Percentiles rank a stretch among this genome's conserved stretches.
Evolutionary conservation across 768 basidiomycete genomes (phyloP).

Genomic region (Hydnomerulius pinastri): DNA sequence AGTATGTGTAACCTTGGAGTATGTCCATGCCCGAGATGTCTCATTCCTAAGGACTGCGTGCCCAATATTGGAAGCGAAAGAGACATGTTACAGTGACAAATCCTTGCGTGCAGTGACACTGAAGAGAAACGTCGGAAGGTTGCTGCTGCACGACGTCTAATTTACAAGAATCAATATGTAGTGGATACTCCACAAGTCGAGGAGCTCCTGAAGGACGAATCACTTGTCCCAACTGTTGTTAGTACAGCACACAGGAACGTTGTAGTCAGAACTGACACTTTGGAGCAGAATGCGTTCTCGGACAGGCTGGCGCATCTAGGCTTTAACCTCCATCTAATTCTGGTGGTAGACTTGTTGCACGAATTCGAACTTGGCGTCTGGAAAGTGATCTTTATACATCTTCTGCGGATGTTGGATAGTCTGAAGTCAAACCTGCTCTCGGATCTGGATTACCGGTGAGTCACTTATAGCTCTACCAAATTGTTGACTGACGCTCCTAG

Average conservation of each 20-base stretch:
- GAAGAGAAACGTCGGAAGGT: not conserved
- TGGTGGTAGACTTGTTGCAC: slow-evolving; percentile 32
- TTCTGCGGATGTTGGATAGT: slow-evolving; percentile 25
- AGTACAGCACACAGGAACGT: too few relatives aligned
- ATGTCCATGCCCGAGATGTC: slow-evolving; percentile 33
- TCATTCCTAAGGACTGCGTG: slow-evolving; percentile 13
- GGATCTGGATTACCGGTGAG: slow-evolving; percentile 10
- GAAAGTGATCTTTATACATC: slow-evolving; percentile 29
- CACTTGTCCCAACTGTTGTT: slow-evolving; percentile 23
- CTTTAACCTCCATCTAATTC: slow-evolving; percentile 23
- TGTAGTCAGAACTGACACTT: too few relatives aligned
- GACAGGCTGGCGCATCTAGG: slow-evolving; percentile 4
- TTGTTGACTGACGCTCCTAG: slow-evolving; percentile 12
- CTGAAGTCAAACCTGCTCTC: slow-evolving; percentile 7
- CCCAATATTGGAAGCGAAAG: slow-evolving; percentile 4
- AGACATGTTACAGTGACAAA: slow-evolving; percentile 3
- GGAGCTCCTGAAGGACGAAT: slow-evolving; percentile 9
- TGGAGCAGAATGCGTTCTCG: slow-evolving; percentile 38
- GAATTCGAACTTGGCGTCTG: slow-evolving; percentile 34
- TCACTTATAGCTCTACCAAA: not conserved
- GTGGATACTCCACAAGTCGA: slow-evolving; percentile 12
- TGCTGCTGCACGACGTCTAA: not conserved
- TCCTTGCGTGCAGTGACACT: not conserved
- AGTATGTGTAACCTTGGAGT: slow-evolving; percentile 19
- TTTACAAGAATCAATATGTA: slow-evolving; percentile 12